Conservation (phyloP, 768 basidiomycete genomes). For the Suillus subalutaceus region DNA sequence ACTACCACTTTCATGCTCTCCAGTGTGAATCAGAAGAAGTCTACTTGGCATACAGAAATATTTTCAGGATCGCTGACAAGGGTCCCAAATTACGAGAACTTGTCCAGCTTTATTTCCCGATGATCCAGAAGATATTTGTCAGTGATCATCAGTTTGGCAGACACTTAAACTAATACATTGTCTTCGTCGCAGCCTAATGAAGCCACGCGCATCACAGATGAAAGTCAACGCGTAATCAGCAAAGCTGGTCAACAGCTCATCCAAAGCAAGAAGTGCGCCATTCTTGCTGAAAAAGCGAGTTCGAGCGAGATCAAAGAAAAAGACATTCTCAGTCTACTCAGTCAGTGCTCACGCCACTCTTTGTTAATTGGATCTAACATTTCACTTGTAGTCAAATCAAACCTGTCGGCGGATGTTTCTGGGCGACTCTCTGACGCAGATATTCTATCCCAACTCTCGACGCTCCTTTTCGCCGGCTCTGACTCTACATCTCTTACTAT, state of each 20-base stretch:
- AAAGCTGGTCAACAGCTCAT: slow-evolving; percentile 47
- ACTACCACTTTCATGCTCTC: slow-evolving; percentile 53
- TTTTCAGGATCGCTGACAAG: slow-evolving; percentile 53
- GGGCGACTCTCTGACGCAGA: slow-evolving; percentile 60
- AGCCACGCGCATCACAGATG: slow-evolving; percentile 39
- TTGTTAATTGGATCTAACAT: slow-evolving; percentile 7
- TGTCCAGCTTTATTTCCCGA: slow-evolving; percentile 49
- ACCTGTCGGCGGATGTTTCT: slow-evolving; percentile 48
- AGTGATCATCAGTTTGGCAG: slow-evolving; percentile 19
- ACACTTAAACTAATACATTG: neutral
- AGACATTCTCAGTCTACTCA: slow-evolving; percentile 52
- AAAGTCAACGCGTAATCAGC: slow-evolving; percentile 43
- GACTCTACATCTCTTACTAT: slow-evolving; percentile 61
- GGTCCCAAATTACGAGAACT: slow-evolving; percentile 43
- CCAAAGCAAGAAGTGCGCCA: slow-evolving; percentile 41
- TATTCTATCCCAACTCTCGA: slow-evolving; percentile 65
- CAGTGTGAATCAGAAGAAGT: slow-evolving; percentile 51
- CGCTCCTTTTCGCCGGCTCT: slow-evolving; percentile 66
- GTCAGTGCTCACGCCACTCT: slow-evolving; percentile 34
- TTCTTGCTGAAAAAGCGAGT: slow-evolving; percentile 38
- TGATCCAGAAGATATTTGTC: slow-evolving; percentile 48
- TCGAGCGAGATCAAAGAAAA: slow-evolving; percentile 37
- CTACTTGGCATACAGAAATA: slow-evolving; percentile 50
- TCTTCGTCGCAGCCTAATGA: slow-evolving; percentile 42
- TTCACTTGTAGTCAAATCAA: slow-evolving; percentile 56